Base-by-base conservation (phyloP, 768 basidiomycete genomes). In the Gloeopeniophorella convolvens region DNA sequence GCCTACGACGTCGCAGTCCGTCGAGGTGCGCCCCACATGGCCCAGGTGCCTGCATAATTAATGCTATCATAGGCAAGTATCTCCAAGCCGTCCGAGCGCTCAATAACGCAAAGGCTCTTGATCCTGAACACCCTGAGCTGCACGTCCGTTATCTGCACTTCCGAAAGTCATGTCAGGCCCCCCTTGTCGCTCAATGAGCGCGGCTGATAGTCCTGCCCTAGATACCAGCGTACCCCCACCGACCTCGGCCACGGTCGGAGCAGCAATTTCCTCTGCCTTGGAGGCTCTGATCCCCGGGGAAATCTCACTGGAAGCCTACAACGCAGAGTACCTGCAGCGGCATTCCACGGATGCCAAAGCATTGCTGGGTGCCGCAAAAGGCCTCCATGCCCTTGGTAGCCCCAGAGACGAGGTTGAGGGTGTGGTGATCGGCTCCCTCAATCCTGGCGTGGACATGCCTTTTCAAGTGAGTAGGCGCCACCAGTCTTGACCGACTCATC, bases 1-100 rank as follows among this genome's bases (percentile, higher is more conserved):
- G 71, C 73, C 5, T 95, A 87, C 61, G 92, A 96, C 61, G 85
- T 97, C 16, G 80, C 85, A 24, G 74, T 88, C 41, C 78, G 89
- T 52, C 77, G 86, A 61, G 81, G 93, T 94, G 62, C 63, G 82
- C 71, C 37, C 21, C n/a, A 36, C 39, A 21, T 30, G 51, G 31
- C 27, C 39, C 21, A 8, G 9, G 32, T 31, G 1, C 33, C 9
- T 28, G 27, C 21, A 40, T 46, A 45, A 55, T 24, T 32, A 16
- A 35, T 41, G 31, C 27, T 27, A 45, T 36, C 23, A 12, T 55
- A 93, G 93, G 80, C 62, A 89, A 90, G 65, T 80, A 82, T 52
- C 68, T 94, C 30, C 88, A 90, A 59, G 93, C 93, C 0, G 65
- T 80, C 3, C 73, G 74, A 57, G 87, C 86, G 0, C 74, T 97